Evolutionary conservation across 257 asterid genomes (phyloP).

Genomic region (Plantago elongata): DNA sequence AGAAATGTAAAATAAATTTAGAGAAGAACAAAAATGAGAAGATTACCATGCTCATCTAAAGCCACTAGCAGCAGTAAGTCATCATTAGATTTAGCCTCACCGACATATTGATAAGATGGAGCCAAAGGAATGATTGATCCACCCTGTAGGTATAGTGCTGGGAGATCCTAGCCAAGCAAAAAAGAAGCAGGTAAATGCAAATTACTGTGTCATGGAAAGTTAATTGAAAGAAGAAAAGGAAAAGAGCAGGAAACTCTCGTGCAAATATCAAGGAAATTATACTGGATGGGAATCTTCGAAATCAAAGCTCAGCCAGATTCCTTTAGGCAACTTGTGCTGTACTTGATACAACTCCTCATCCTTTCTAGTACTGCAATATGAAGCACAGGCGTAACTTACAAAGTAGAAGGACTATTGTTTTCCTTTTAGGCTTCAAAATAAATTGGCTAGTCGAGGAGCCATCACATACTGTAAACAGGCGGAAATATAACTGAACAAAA

Average conservation of each 20-base stretch:
- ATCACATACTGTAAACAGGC: no score
- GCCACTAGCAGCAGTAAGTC: conserved; percentile 77
- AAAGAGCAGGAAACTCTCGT: background rate
- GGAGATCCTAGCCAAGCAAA: conserved; percentile 63
- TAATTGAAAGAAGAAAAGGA: background rate
- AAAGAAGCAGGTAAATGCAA: conserved; percentile 6
- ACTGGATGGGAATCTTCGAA: conserved; percentile 94
- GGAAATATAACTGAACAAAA: background rate
- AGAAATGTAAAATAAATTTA: background rate
- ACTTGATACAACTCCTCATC: conserved; percentile 48
- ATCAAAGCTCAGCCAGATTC: conserved; percentile 82
- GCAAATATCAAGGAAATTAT: conserved; percentile 21
- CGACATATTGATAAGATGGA: conserved; percentile 65
- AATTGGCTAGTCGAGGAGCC: background rate
- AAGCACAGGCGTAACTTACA: background rate
- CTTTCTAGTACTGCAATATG: conserved; percentile 53
- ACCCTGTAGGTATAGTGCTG: conserved; percentile 74
- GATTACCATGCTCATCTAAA: conserved; percentile 67
- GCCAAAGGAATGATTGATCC: conserved; percentile 83
- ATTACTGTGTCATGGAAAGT: conserved; percentile 5
- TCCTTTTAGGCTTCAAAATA: background rate
- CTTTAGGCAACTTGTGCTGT: conserved; percentile 69
- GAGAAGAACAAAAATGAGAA: background rate
- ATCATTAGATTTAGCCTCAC: conserved; percentile 62
- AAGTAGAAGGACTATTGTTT: conserved; percentile 6